A percentile compares a stretch with the other conserved stretches of the same genome.
Evolutionary conservation across 768 basidiomycete genomes (phyloP).

Genomic region (Naematelia encephala): DNA sequence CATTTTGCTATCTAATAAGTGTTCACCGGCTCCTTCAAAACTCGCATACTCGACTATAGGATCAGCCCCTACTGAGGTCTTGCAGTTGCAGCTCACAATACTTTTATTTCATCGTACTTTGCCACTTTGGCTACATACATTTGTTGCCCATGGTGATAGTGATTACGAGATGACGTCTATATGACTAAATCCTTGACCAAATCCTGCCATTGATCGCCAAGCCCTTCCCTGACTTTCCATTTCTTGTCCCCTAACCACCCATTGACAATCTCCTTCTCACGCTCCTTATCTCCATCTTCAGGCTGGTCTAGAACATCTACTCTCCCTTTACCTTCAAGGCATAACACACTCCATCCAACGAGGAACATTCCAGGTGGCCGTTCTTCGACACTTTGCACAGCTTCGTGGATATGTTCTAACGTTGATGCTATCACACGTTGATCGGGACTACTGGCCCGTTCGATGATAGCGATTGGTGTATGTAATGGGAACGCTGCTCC

Average conservation of each 20-base stretch:
- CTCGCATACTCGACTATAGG: too few relatives aligned
- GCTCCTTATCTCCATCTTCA: constrained; percentile 53
- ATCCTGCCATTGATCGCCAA: constrained; percentile 51
- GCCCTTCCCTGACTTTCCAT: constrained; percentile 68
- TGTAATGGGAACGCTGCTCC: constrained; percentile 67
- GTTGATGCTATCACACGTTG: constrained; percentile 81
- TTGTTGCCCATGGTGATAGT: not conserved
- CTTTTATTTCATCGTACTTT: too few relatives aligned
- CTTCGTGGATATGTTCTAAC: constrained; percentile 64
- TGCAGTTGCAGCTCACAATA: too few relatives aligned
- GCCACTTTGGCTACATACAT: too few relatives aligned
- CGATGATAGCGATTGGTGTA: constrained; percentile 86
- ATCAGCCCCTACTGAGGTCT: too few relatives aligned
- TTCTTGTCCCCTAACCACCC: constrained; percentile 62
- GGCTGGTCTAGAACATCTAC: constrained; percentile 66
- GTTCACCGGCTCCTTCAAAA: too few relatives aligned
- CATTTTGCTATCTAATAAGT: too few relatives aligned
- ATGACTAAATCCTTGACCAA: constrained; percentile 10
- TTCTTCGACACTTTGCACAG: constrained; percentile 73
- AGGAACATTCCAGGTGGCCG: constrained; percentile 95
- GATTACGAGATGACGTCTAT: not conserved
- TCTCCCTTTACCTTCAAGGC: constrained; percentile 69
- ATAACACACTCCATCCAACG: constrained; percentile 84
- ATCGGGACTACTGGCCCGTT: constrained; percentile 90
- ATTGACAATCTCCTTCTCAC: constrained; percentile 53